Evolutionary conservation across 2,329 filamentous ascomycete species (phyloP).

Genomic region (Sarocladium strictum): DNA sequence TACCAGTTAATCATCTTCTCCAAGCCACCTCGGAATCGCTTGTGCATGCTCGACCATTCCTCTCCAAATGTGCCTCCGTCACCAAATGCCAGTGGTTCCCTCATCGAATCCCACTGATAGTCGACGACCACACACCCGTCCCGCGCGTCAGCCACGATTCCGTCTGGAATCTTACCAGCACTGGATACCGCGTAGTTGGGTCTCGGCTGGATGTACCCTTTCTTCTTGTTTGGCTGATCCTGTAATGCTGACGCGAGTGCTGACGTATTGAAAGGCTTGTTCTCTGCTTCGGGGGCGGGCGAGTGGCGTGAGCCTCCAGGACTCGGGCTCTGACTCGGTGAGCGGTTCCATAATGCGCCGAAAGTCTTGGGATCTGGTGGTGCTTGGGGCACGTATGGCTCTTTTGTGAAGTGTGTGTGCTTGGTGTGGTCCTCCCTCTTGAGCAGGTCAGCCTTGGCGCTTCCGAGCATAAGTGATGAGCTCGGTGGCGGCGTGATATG

Average conservation of each 20-base stretch:
- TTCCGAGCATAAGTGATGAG: slow-evolving; percentile 79
- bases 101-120: slow-evolving; percentile 93
- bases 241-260: slow-evolving; percentile 29
- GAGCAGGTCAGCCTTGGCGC: slow-evolving; percentile 81
- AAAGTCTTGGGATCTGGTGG: slow-evolving; percentile 14
- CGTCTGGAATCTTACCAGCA: slow-evolving; percentile 75
- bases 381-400: slow-evolving; percentile 9
- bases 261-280: slow-evolving; percentile 20
- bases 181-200: slow-evolving; percentile 79
- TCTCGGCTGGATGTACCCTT: slow-evolving; percentile 66
- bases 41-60: slow-evolving; percentile 95
- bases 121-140: slow-evolving; percentile 85
- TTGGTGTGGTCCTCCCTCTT: slow-evolving; percentile 63
- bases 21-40: slow-evolving; percentile 74
- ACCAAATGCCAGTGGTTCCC: slow-evolving; percentile 72
- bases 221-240: slow-evolving; percentile 20
- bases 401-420: slow-evolving; percentile 26
- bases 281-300: slow-evolving; percentile 20
- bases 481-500: slow-evolving; percentile 83
- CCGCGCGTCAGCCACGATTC: slow-evolving; percentile 84
- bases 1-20: slow-evolving; percentile 84
- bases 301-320: slow-evolving; percentile 13
- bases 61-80: slow-evolving; percentile 84
- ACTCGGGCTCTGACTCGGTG: slow-evolving; percentile 20
- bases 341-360: slow-evolving; percentile 27